Evolutionary conservation across 1,284 basidiomycete genomes (phyloP).

Genomic region (Xerocomus amazonicus): DNA sequence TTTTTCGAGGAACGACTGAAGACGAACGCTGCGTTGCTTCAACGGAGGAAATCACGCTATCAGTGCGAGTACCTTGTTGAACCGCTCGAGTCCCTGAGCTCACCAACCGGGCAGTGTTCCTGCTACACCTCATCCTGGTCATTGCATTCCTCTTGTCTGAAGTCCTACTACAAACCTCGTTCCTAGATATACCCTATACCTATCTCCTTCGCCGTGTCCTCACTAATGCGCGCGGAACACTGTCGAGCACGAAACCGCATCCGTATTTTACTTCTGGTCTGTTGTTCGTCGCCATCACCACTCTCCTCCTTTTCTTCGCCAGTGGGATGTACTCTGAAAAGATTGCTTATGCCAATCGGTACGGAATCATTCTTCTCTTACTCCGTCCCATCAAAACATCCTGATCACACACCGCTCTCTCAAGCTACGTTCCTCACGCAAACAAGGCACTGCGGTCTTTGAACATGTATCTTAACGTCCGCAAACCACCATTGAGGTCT

Average conservation of each 20-base stretch:
- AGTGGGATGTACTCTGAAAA: conserved; percentile 96
- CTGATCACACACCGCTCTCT: conserved; percentile 13
- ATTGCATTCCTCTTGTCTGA: conserved; percentile 73
- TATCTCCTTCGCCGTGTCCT: conserved; percentile 46
- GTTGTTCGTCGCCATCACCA: conserved; percentile 83
- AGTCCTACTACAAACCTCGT: conserved; percentile 65
- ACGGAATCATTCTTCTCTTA: conserved; percentile 30
- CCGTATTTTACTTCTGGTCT: conserved; percentile 75
- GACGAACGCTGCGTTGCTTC: conserved; percentile 81
- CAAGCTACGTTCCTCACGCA: conserved; percentile 93
- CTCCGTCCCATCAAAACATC: conserved; percentile 7
- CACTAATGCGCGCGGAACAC: conserved; percentile 47
- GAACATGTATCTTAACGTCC: conserved; percentile 97
- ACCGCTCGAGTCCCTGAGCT: conserved; percentile 6
- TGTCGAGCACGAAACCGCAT: conserved; percentile 47
- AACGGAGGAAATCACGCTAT: conserved; percentile 81
- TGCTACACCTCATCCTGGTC: conserved; percentile 62
- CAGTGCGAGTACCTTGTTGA: conserved; percentile 56
- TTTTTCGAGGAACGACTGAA: conserved; percentile 96
- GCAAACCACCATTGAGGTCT: conserved; percentile 64
- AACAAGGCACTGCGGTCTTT: conserved; percentile 88
- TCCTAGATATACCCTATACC: conserved; percentile 63
- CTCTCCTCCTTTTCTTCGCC: conserved; percentile 92
- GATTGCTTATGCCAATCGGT: conserved; percentile 95
- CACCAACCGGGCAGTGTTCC: conserved; percentile 56